These are phyloP conservation scores for Metschnikowia hibisci DNA, from an alignment of 805 yeast species.

Conservation along the genomic window DNA sequence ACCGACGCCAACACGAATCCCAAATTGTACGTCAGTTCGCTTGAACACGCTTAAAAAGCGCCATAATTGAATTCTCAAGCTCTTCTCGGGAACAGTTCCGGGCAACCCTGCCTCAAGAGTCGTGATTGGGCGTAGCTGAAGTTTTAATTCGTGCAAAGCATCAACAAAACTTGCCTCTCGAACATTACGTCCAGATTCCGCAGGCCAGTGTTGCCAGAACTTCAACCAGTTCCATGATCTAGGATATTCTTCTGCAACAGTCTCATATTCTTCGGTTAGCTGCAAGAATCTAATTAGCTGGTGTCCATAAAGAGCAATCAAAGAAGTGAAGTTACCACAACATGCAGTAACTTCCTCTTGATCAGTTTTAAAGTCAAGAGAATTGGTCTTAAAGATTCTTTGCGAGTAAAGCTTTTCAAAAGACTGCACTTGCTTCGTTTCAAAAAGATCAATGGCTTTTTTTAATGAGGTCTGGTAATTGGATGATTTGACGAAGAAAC, in stretches of 20 bases:
- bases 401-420: conserved; percentile 56
- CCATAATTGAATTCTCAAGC: conserved; percentile 39
- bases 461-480: conserved; percentile 46
- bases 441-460: conserved; percentile 53
- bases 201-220: conserved; percentile 39
- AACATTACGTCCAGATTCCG: too few species aligned
- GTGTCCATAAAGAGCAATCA: conserved; percentile 57
- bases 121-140: conserved; percentile 10
- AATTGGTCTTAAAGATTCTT: conserved; percentile 41
- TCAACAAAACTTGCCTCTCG: conserved; percentile 17
- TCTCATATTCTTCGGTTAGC: conserved; percentile 39
- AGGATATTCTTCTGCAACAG: conserved; percentile 15
- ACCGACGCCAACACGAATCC: conserved; percentile 75
- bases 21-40: conserved; percentile 70
- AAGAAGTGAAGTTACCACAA: conserved; percentile 73
- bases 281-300: conserved; percentile 51
- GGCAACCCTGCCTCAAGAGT: neutral
- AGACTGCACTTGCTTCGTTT: conserved; percentile 53
- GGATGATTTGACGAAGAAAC: conserved; percentile 36
- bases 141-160: conserved; percentile 18
- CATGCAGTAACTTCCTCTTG: conserved; percentile 82
- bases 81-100: conserved; percentile 2
- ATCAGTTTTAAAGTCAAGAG: conserved; percentile 45
- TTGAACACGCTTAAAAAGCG: conserved; percentile 47
- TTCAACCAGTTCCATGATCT: conserved; percentile 51